Evolutionary conservation across 225 moss, liverwort and hornwort genomes (phyloP), one percentile per base, ranked within the genome.

Genomic region (Anthoceros angustus): DNA sequence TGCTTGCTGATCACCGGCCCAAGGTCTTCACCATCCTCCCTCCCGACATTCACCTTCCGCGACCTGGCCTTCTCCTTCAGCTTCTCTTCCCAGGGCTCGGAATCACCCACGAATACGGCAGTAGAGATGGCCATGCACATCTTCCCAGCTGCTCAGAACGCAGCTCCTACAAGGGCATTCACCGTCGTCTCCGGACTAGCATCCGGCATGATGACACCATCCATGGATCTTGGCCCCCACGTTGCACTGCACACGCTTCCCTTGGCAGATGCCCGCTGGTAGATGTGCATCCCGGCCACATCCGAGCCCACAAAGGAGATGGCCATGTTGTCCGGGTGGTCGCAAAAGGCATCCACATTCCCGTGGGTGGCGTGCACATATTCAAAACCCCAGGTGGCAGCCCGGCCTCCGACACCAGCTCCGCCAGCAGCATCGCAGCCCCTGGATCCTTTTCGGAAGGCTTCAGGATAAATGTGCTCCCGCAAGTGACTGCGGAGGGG

Each of bases 161-260:
- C 84, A 72, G 94, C 94, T 41, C 90, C 94, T 20, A 94, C 86
- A 15, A 90, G 83, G n/a, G 94, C 79, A 77, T 94, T 88, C 72
- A 87, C 66, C 0, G 90, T 90, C 5, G 90, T 71, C 9, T 90
- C 94, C 5, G 73, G 75, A 42, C 80, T 77, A 24, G 90, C 94
- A 64, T 94, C 94, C 0, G 86, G 86, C 84, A 94, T 84, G 16
- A 94, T 42, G 63, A 94, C 94, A 15, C n/a, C n/a, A n/a, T n/a
- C 84, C 94, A 61, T 94, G 94, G 68, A 90, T 94, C 76, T 94
- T 94, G 20, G 94, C 90, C 6, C 94, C 90, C 94, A 94, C 86
- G 72, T 94, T 94, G 71, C 90, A 94, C 67, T 94, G 94, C 48
- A 94, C 83, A 18, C 90, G 83, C 65, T 94, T 94, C 18, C 94